Base-by-base conservation (phyloP, 108 stramenopile genomes). In the Cyclotella atomus region DNA sequence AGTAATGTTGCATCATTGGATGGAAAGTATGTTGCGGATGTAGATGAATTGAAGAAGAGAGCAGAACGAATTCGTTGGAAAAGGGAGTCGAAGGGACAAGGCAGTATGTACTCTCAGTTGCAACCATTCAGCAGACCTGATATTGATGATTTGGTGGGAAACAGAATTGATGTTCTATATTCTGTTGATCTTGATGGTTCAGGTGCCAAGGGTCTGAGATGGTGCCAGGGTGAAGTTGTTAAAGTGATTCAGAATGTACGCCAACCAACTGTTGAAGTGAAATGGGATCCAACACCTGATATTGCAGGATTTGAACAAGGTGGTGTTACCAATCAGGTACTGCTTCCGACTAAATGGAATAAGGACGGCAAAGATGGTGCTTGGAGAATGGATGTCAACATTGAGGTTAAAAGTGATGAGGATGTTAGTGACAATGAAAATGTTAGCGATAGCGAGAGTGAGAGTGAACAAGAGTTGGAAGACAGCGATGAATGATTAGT, bases 151-250 rank as follows among this genome's bases (percentile, higher is more conserved):
- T 43, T 62, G 27, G 19, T 62, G 19, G 61, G 29, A 19, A 62
- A 38, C 20, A 34, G 61, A 19, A 62, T 62, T 62, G 61, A 62
- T 62, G 61, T 62, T 38, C 25, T 62, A 29, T 62, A 36, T 25
- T 36, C 32, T 43, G 36, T 62, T 62, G 38, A 36, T 23, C 19
- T 62, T 8, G 61, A 62, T 34, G 20, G n/a, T n/a, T n/a, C n/a
- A 33, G 27, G 14, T 24, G 21, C 33, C 17, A 33, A 60, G 21
- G 32, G 16, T 20, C 21, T 60, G n/a, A 34, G 59, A 60, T 60
- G 59, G 59, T 60, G 59, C 30, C 59, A 60, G 21, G 59, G 59
- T 34, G 25, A 60, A 33, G 59, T 60, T 15, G 25, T 60, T 33
- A 33, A 33, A 20, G 36, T 60, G 36, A 16, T 62, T 17, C n/a